phyloP scores from a whole-genome alignment of 148 eudicot species.

The Rhododendron griersonianum region DNA sequence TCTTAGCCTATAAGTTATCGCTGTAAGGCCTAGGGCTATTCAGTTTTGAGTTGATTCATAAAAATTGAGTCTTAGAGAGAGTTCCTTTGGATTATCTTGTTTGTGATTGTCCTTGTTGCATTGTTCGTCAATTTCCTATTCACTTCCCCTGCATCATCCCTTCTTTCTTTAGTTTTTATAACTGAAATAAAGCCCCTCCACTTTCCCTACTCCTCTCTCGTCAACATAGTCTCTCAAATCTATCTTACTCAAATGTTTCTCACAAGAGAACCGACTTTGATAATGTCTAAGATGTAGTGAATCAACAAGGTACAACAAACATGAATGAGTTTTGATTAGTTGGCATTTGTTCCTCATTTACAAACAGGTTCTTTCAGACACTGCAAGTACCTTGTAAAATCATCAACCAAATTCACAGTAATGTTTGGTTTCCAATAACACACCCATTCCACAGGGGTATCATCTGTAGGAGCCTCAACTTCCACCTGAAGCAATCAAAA shows the following conservation, averaged over 20 bases:
- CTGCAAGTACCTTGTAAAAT: slow-evolving; percentile 66
- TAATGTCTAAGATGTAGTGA: neutral
- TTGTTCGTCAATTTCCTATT: neutral
- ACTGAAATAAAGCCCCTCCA: neutral
- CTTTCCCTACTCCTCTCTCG: neutral
- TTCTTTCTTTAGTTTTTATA: neutral
- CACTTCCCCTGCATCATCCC: neutral
- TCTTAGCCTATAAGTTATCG: neutral
- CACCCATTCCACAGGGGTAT: slow-evolving; percentile 71
- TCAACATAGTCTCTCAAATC: neutral
- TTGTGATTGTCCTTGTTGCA: neutral
- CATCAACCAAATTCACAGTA: slow-evolving; percentile 90
- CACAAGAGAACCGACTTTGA: neutral
- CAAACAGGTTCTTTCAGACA: neutral
- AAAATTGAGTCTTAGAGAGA: neutral
- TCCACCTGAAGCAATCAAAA: slow-evolving; percentile 41
- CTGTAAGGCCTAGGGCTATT: neutral
- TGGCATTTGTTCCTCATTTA: neutral
- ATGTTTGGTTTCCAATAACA: slow-evolving; percentile 97
- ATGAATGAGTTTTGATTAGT: neutral
- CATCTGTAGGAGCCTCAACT: slow-evolving; percentile 58
- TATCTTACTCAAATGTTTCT: neutral
- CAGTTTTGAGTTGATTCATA: neutral
- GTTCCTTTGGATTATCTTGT: neutral
- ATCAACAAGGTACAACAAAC: neutral